Percentiles rank a stretch among this genome's conserved stretches.
phyloP scores from a whole-genome alignment of 371 early-diverging fungal genomes.

The Rhizopus delemar region DNA sequence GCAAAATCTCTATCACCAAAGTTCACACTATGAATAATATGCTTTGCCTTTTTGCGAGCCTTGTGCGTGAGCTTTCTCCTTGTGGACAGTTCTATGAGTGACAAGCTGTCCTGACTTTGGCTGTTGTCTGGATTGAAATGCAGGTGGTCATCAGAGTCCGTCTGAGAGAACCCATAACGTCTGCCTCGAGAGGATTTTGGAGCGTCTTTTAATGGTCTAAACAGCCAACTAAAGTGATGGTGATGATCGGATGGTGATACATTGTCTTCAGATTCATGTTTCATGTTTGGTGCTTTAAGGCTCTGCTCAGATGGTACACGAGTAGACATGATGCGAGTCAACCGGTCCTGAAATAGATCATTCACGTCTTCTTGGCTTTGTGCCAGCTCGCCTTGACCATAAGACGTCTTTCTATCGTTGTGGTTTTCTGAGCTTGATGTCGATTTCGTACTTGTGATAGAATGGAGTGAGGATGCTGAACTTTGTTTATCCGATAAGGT shows the following conservation, averaged over 20 bases:
- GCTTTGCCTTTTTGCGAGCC: slow-evolving; percentile 27
- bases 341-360: slow-evolving; percentile 24
- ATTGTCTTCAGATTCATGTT: too few species aligned
- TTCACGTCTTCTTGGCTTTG: slow-evolving; percentile 29
- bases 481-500: neutral
- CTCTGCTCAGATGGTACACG: slow-evolving; percentile 21
- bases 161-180: slow-evolving; percentile 47
- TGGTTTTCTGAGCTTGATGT: neutral
- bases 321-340: slow-evolving; percentile 33
- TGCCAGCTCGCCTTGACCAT: slow-evolving; percentile 38
- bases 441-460: neutral
- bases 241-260: neutral
- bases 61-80: slow-evolving; percentile 9
- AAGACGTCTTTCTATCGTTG: slow-evolving; percentile 12
- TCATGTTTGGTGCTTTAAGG: neutral
- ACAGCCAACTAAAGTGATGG: slow-evolving; percentile 7
- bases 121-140: slow-evolving; percentile 22
- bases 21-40: slow-evolving; percentile 43
- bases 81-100: neutral
- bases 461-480: neutral
- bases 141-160: slow-evolving; percentile 36
- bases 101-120: neutral
- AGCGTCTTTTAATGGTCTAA: neutral
- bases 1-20: slow-evolving; percentile 48
- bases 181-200: slow-evolving; percentile 28